Evolutionary conservation across 169 alveolate species (phyloP).

Genomic region (Plasmodium relictum): DNA sequence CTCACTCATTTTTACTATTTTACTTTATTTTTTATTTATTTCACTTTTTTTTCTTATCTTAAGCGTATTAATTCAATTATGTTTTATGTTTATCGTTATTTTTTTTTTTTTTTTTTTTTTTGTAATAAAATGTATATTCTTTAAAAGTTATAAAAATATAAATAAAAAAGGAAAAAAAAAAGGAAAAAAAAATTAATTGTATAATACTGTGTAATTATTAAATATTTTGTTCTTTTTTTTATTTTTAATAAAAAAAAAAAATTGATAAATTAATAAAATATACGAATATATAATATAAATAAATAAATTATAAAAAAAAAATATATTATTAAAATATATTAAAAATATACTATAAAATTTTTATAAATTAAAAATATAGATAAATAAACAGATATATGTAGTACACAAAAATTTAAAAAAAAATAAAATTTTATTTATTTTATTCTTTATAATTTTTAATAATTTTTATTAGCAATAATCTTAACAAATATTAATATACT

Average conservation of each 20-base stretch:
- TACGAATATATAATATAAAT: conserved; percentile 2
- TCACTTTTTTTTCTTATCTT: conserved; percentile 17
- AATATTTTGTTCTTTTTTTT: conserved; percentile 29
- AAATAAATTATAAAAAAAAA: background rate
- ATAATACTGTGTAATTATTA: conserved; percentile 40
- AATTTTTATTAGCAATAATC: conserved; percentile 1
- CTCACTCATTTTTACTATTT: conserved; percentile 24
- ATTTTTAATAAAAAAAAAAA: conserved; percentile 7
- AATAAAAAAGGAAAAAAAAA: conserved; percentile 26
- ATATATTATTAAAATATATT: too few species aligned
- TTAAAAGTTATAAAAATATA: conserved; percentile 31
- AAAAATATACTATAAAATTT: too few species aligned
- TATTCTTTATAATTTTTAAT: conserved; percentile 5
- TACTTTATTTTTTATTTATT: conserved; percentile 30
- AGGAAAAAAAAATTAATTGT: conserved; percentile 27
- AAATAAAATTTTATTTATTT: background rate
- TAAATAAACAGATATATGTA: too few species aligned
- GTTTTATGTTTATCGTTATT: conserved; percentile 1
- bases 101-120: conserved; percentile 13
- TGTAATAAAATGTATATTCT: conserved; percentile 25
- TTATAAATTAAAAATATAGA: too few species aligned
- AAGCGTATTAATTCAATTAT: conserved; percentile 40
- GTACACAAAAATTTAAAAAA: too few species aligned
- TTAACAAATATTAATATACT: background rate
- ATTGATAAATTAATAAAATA: conserved; percentile 31